Evolutionary conservation across 148 eudicot genomes (phyloP).

Genomic region (Rhododendron griersonianum): DNA sequence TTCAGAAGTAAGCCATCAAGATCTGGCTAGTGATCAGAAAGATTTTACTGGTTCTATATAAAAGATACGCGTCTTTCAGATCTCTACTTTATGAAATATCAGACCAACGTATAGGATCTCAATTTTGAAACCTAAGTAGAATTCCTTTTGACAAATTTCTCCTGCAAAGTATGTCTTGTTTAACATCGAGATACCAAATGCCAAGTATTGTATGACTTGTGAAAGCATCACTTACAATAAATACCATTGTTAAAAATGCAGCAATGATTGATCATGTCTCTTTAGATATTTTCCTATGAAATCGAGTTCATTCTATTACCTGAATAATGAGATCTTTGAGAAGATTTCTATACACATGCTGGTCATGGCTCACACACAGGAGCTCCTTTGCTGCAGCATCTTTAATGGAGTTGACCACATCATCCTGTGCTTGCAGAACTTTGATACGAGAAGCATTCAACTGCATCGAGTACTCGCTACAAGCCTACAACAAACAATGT

Average conservation of each 20-base stretch:
- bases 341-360: slow-evolving; percentile 49
- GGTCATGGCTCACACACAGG: slow-evolving; percentile 56
- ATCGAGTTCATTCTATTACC: slow-evolving; percentile 30
- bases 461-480: slow-evolving; percentile 99
- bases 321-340: slow-evolving; percentile 81
- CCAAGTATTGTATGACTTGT: background rate
- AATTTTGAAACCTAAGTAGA: background rate
- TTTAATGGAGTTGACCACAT: slow-evolving; percentile 82
- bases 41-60: no score
- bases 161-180: background rate
- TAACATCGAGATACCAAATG: no score
- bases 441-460: slow-evolving; percentile 93
- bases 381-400: slow-evolving; percentile 83
- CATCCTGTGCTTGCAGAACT: slow-evolving; percentile 99
- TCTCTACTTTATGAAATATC: background rate
- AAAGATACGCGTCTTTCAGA: no score
- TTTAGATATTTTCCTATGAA: no score
- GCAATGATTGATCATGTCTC: no score
- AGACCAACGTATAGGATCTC: background rate
- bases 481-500: slow-evolving; percentile 21
- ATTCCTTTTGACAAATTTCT: background rate
- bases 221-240: no score
- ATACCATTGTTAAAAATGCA: no score
- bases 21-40: no score
- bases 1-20: no score